Base-by-base conservation (phyloP, 2,329 filamentous ascomycete genomes). In the Neofusicoccum umdonicola region DNA sequence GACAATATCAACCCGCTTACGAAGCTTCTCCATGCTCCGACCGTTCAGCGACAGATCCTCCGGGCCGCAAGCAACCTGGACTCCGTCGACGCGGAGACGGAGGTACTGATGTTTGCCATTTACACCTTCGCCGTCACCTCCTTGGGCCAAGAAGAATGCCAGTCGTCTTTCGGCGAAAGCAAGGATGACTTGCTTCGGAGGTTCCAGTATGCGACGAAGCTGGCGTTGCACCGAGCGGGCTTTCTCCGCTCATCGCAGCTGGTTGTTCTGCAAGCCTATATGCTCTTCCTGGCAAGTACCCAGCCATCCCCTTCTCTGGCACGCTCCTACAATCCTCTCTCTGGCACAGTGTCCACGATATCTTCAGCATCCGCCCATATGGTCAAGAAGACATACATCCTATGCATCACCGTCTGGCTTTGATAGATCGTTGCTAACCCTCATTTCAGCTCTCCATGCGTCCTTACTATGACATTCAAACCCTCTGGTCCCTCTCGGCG, bases 1-100 rank as follows among this genome's bases (percentile, higher is more conserved):
- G 87, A 91, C 56, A 88, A 91, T 66, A 87, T 93, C 63, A 90
- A 93, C 70, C 90, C 90, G 0, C 74, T 92, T 51, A 86, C 87
- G 68, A 93, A 93, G 72, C 71, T 88, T 51, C 87, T 92, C 27
- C 91, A 94, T 72, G 84, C 89, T 1, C 90, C 90, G 0, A 87
- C 87, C 0, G 75, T 92, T 3, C 88, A 92, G 70, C 83, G 84
- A 2, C 83, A 85, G 51, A 79, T 93, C 7, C 82, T 90, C 42
- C 85, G 90, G 65, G 88, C 88, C 2, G 84, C 83, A 1, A 82
- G 82, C 15, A 83, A 86, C 66, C 78, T 88, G 19, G 77, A 79
- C 12, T 82, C 80, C 47, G 76, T 91, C 1, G 83, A 83, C 0
- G 81, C 84, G 45, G 85, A 85, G 62, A 76, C 86, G 27, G 87